Base-by-base conservation (phyloP, 2,329 filamentous ascomycete genomes). In the Macrophomina pseudophaseolina region DNA sequence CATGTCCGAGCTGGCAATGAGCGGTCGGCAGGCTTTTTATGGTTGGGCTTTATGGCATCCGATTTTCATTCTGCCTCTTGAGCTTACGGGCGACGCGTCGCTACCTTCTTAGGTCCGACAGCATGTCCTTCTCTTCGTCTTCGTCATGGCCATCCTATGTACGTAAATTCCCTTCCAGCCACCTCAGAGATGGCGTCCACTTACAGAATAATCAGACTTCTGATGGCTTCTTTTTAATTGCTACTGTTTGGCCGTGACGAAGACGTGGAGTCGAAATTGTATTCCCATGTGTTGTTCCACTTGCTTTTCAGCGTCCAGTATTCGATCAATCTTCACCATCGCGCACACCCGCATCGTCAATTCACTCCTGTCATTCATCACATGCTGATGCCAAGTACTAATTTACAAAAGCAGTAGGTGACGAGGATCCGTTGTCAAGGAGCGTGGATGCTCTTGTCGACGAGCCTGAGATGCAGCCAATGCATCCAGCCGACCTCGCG, bases 401-500 rank as follows among this genome's bases (percentile, higher is more conserved):
- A 86, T 76, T 72, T 44, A 35, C 44, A n/a, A 5, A n/a, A 63
- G 42, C 65, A 66, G 56, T 63, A 38, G 52, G 56, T 28, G 65
- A 66, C 12, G 56, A 66, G 23, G 65, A 66, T 30, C 58, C 65
- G 14, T 48, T 66, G 12, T 84, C 83, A 2, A 82, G 83, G 51
- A 88, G 86, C n/a, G 86, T 92, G 48, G 89, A 91, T 74, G 88
- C 88, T 3, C 79, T 92, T 4, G 89, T 92, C 12, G 86, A 88
- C 28, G 90, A 92, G 52, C 69, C 69, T 35, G 74, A 77, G 5
- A 68, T 70, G 38, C 73, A 72, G 69, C 62, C 67, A 80, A 86
- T 68, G 33, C 68, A 44, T 18, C 67, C 54, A 8, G 66, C 59
- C 14, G 66, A 64, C 16, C 54, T 66, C 33, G 49, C 56, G 9